phyloP scores from a whole-genome alignment of 768 basidiomycete species.

The Cytidiella melzeri region DNA sequence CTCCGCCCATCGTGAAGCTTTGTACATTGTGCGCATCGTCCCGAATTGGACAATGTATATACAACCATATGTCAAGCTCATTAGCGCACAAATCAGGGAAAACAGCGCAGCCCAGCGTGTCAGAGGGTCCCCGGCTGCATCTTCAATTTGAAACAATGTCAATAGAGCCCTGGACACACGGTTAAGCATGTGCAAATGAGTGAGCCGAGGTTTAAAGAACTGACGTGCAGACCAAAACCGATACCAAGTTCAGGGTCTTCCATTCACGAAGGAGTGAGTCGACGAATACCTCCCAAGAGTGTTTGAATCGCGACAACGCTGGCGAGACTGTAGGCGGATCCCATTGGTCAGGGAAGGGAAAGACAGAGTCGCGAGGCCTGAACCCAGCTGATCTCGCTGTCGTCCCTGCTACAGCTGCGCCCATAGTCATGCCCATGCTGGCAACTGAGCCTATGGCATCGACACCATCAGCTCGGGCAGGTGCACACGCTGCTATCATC shows the following conservation, averaged over 20 bases:
- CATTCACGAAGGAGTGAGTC: slow-evolving; percentile 66
- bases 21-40: slow-evolving; percentile 66
- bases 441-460: not conserved
- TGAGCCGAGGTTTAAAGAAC: slow-evolving; percentile 17
- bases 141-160: slow-evolving; percentile 54
- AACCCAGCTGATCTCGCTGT: not conserved
- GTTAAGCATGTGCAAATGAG: slow-evolving; percentile 3
- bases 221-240: slow-evolving; percentile 51
- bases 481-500: slow-evolving; percentile 28
- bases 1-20: slow-evolving; percentile 69
- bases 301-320: slow-evolving; percentile 56
- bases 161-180: slow-evolving; percentile 50
- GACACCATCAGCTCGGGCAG: slow-evolving; percentile 1
- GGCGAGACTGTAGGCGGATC: slow-evolving; percentile 47
- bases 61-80: slow-evolving; percentile 70
- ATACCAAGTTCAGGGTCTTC: slow-evolving; percentile 73
- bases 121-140: slow-evolving; percentile 51
- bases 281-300: slow-evolving; percentile 66
- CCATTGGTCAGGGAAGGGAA: slow-evolving; percentile 34
- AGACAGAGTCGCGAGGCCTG: slow-evolving; percentile 6
- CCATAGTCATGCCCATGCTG: not conserved
- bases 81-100: slow-evolving; percentile 60
- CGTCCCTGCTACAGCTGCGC: slow-evolving; percentile 1
- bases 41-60: slow-evolving; percentile 68
- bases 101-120: slow-evolving; percentile 56